A percentile compares a stretch with the other conserved stretches of the same genome.
Conservation (phyloP, 495 filamentous ascomycete genomes). For the Podospora australis region DNA sequence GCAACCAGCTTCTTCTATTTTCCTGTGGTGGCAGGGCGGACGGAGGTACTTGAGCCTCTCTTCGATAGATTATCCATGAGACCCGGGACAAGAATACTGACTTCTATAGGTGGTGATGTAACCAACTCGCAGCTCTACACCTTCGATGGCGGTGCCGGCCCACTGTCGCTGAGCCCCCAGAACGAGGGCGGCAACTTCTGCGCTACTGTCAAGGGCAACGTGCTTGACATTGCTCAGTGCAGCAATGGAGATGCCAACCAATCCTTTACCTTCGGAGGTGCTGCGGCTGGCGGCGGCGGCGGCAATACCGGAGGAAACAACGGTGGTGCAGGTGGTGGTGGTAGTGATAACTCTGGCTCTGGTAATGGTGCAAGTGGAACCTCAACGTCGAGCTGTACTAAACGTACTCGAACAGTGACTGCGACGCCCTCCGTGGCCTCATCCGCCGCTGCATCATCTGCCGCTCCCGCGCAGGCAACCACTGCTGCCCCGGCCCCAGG, state of each 20-base stretch:
- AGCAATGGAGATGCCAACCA: conserved; percentile 35
- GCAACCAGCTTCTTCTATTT: conserved; percentile 46
- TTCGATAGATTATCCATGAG: no score
- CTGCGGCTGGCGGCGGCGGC: conserved; percentile 10
- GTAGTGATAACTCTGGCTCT: background rate
- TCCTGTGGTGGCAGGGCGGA: conserved; percentile 52
- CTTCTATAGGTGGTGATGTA: conserved; percentile 33
- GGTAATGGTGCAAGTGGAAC: background rate
- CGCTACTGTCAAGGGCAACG: conserved; percentile 38
- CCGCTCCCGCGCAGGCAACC: conserved; percentile 6
- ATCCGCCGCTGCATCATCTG: background rate
- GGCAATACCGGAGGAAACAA: conserved; percentile 2
- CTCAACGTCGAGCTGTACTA: conserved; percentile 15
- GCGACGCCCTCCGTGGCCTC: conserved; percentile 1
- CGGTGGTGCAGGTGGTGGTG: conserved; percentile 1
- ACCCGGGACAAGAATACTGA: conserved; percentile 13
- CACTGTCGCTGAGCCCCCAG: conserved; percentile 36
- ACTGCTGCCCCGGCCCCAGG: conserved; percentile 2
- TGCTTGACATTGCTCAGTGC: conserved; percentile 40
- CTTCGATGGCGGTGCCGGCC: conserved; percentile 36
- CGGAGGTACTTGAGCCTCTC: conserved; percentile 39
- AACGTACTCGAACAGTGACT: conserved; percentile 16
- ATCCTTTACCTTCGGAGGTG: conserved; percentile 40
- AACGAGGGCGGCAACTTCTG: conserved; percentile 39
- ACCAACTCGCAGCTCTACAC: conserved; percentile 45